These are phyloP conservation scores for Simmondsia chinensis DNA, from an alignment of 148 eudicot genomes.

Conservation along the genomic window DNA sequence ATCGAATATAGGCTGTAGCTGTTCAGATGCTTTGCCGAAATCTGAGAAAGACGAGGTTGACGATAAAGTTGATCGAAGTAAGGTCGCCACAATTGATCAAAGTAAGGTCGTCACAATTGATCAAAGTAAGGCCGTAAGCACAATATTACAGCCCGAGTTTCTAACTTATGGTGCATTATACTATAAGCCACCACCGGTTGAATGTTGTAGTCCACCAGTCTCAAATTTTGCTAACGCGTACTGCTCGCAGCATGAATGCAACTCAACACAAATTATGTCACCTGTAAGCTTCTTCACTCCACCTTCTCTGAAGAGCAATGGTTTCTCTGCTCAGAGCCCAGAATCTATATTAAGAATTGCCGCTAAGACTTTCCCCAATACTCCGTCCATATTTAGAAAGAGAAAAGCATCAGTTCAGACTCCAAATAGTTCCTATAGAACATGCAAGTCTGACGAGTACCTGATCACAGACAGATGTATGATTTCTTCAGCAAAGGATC, in stretches of 20 bases:
- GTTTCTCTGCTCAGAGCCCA: conserved; percentile 35
- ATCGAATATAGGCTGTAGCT: conserved; percentile 12
- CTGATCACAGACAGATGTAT: conserved; percentile 16
- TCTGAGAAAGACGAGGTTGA: conserved; percentile 19
- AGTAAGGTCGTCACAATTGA: conserved; percentile 17
- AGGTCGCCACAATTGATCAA: conserved; percentile 17
- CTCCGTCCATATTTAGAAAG: conserved; percentile 84
- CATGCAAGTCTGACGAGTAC: conserved; percentile 20
- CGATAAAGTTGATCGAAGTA: conserved; percentile 22
- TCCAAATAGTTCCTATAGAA: conserved; percentile 20
- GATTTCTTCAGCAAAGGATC: conserved; percentile 14
- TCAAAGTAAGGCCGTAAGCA: conserved; percentile 22
- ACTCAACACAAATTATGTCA: conserved; percentile 22
- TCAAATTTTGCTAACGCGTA: conserved; percentile 20
- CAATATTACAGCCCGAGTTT: conserved; percentile 24
- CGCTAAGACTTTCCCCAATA: conserved; percentile 68
- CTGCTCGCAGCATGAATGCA: conserved; percentile 22
- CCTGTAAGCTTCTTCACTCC: conserved; percentile 56
- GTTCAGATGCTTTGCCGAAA: conserved; percentile 13
- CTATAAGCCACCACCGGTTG: conserved; percentile 50
- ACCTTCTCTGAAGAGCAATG: conserved; percentile 51
- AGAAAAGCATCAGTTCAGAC: conserved; percentile 38
- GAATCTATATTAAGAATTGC: conserved; percentile 77
- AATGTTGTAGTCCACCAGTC: conserved; percentile 24
- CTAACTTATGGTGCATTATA: conserved; percentile 42